Conservation (phyloP, 2,329 filamentous ascomycete genomes). For the Monascus ruber region DNA sequence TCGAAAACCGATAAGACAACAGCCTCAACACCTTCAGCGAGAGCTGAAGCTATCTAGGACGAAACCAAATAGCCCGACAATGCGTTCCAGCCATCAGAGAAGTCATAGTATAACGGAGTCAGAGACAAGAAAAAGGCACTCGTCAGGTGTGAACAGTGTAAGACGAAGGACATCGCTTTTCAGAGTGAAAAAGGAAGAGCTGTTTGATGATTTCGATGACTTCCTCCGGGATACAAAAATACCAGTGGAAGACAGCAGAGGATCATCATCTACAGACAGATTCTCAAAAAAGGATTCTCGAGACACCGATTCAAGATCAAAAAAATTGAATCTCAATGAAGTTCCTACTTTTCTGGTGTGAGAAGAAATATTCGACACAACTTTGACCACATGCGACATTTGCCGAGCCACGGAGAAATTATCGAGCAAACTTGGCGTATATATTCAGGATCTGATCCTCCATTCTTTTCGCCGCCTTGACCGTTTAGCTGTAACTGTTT, state of each 20-base stretch:
- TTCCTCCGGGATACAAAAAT: slow-evolving; percentile 15
- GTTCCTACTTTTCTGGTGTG: slow-evolving; percentile 34
- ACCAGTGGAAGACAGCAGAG: slow-evolving; percentile 10
- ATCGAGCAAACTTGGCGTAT: too few relatives aligned
- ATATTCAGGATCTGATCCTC: too few relatives aligned
- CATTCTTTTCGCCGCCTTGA: too few relatives aligned
- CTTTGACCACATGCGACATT: too few relatives aligned
- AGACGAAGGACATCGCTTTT: slow-evolving; percentile 5
- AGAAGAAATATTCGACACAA: slow-evolving; percentile 1
- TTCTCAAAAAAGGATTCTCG: slow-evolving; percentile 6
- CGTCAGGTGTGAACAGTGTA: slow-evolving; percentile 4
- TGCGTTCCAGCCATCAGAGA: background rate
- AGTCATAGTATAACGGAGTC: background rate
- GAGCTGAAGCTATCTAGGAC: background rate
- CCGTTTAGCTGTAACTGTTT: slow-evolving; percentile 10
- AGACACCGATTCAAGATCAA: slow-evolving; percentile 14
- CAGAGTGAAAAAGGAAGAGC: slow-evolving; percentile 20
- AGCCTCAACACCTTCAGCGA: slow-evolving; percentile 1
- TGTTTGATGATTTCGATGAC: slow-evolving; percentile 30
- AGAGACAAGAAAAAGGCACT: slow-evolving; percentile 3
- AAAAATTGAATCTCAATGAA: slow-evolving; percentile 30
- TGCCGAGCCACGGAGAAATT: too few relatives aligned
- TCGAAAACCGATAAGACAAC: slow-evolving; percentile 1
- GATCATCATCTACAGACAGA: slow-evolving; percentile 5
- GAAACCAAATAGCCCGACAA: slow-evolving; percentile 1